Percentiles rank a stretch among this genome's conserved stretches.
These are phyloP conservation scores for Teratosphaeria pseudoeucalypti DNA, from an alignment of 2,329 filamentous ascomycete genomes.

Conservation along the genomic window DNA sequence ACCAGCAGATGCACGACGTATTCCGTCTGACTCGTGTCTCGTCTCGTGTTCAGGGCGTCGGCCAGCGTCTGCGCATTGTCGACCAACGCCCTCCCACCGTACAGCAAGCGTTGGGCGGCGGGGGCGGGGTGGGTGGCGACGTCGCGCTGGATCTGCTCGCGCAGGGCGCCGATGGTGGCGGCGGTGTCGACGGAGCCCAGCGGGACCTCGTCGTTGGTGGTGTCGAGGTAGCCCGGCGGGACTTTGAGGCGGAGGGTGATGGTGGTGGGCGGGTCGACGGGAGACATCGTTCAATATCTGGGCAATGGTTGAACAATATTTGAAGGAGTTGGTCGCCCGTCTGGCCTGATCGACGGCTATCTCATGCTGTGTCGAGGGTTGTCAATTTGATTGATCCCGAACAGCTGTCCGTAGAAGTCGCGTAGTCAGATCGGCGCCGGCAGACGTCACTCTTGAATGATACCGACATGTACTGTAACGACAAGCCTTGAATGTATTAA, in stretches of 20 bases:
- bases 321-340: not conserved
- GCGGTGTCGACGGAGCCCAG: slow-evolving; percentile 16
- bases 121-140: slow-evolving; percentile 38
- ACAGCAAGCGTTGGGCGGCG: slow-evolving; percentile 47
- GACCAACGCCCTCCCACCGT: slow-evolving; percentile 43
- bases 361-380: not conserved
- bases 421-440: not conserved
- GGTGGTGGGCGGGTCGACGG: slow-evolving; percentile 17
- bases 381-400: not conserved
- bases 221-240: slow-evolving; percentile 20
- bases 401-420: not conserved
- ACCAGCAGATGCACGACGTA: slow-evolving; percentile 27
- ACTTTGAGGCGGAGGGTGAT: slow-evolving; percentile 24
- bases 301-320: not conserved
- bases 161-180: slow-evolving; percentile 43
- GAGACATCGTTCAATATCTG: slow-evolving; percentile 12
- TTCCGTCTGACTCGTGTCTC: slow-evolving; percentile 33
- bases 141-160: slow-evolving; percentile 39
- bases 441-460: not conserved
- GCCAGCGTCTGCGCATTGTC: slow-evolving; percentile 40
- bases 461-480: not conserved
- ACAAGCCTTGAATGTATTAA: not conserved
- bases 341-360: not conserved
- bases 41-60: slow-evolving; percentile 40
- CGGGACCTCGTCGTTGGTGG: slow-evolving; percentile 17